Evolutionary conservation across 306 rosid genomes (phyloP), one percentile per base, ranked within the genome.

Genomic region (Sindora glabra): DNA sequence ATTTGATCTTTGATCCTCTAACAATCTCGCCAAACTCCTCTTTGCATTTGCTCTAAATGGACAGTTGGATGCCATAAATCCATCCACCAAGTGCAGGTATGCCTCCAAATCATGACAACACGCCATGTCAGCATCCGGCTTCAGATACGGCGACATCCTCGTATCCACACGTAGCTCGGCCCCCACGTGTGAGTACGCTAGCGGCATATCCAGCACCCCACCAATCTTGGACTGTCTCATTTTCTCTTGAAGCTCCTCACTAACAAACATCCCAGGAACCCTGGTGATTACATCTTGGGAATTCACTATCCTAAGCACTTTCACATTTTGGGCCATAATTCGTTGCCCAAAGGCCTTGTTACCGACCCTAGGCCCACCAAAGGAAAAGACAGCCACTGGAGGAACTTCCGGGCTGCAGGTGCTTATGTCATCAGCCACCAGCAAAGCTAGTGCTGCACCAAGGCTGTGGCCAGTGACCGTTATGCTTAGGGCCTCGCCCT

Each of bases 71-170:
- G 99, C 92, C 83, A 82, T 5, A 29, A 76, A 94, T 3, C 99
- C 99, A 60, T 94, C 99, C 66, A 94, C 99, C 68, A 94, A 39
- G 48, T 94, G 99, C 39, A 94, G 45, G 48, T 94, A 94, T 2
- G 99, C 99, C 69, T 94, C 99, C 67, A 94, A 34, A 14, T 94
- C 99, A 59, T 94, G 99, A 5, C 95, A 86, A 41, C 97, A 94
- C 0, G 90, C 95, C 50, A 88, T 77, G 58, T 89, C 97, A 1
- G 99, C 99, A 52, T 94, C 76, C 0, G 99, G 95, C 59, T 82
- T 94, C 46, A 94, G 68, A 14, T 65, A 94, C 0, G 99, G 99
- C 0, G 99, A 94, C 90, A 77, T 89, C 66, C 82, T 94, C 0
- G 95, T 84, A 14, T 89, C 81, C 5, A 89, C 97, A 1, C 86